Conservation (phyloP, 805 yeast genomes). For the Monosporozyma unispora region DNA sequence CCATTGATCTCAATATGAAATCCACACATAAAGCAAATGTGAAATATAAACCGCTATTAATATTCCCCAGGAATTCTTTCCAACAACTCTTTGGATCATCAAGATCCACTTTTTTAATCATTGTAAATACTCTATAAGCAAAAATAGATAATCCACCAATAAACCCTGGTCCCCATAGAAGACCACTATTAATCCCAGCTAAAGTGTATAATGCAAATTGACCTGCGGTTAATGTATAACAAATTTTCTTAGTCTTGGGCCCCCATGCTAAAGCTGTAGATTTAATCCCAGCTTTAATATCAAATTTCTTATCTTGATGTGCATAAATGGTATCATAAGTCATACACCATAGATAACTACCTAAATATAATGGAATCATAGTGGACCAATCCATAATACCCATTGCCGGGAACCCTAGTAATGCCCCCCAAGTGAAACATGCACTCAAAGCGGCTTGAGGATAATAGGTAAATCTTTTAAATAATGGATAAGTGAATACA, state of each 20-base stretch:
- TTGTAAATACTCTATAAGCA: conserved; percentile 54
- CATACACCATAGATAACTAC: conserved; percentile 89
- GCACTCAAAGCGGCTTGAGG: conserved; percentile 80
- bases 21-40: conserved; percentile 61
- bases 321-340: conserved; percentile 94
- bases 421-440: conserved; percentile 90
- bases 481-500: conserved; percentile 82
- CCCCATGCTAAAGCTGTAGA: conserved; percentile 97
- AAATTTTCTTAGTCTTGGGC: conserved; percentile 53
- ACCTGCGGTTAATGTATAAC: conserved; percentile 51
- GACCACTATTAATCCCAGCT: conserved; percentile 65
- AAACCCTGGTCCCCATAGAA: conserved; percentile 75
- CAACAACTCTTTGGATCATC: conserved; percentile 79
- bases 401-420: conserved; percentile 93
- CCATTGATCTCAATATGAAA: conserved; percentile 40
- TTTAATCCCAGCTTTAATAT: conserved; percentile 82
- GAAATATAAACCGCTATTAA: conserved; percentile 62
- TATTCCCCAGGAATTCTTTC: conserved; percentile 67
- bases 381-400: conserved; percentile 71
- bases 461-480: conserved; percentile 90
- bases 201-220: conserved; percentile 57
- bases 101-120: conserved; percentile 67
- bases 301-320: conserved; percentile 90
- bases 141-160: conserved; percentile 57
- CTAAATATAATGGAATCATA: conserved; percentile 66